Evolutionary conservation across 179 eudicot genomes (phyloP).

Genomic region (Silene noctiflora): DNA sequence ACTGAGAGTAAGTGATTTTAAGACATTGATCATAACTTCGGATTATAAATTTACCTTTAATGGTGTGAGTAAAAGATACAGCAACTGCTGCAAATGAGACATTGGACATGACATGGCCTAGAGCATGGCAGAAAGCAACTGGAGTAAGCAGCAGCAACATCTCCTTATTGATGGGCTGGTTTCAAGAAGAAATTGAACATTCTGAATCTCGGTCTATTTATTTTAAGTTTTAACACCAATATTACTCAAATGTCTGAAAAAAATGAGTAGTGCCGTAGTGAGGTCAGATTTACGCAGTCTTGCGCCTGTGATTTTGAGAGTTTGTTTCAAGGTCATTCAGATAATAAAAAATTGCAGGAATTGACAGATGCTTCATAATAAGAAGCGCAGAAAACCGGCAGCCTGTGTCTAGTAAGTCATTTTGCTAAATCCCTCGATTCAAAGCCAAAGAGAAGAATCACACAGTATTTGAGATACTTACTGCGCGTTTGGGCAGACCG

Average conservation of each 20-base stretch:
- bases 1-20: neutral
- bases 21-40: neutral
- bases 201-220: too few relatives aligned
- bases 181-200: neutral
- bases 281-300: too few relatives aligned
- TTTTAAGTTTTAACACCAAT: too few relatives aligned
- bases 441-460: neutral
- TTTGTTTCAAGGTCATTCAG: too few relatives aligned
- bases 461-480: constrained; percentile 32
- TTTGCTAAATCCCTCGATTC: too few relatives aligned
- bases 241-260: too few relatives aligned
- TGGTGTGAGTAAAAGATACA: constrained; percentile 31
- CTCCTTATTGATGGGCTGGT: constrained; percentile 25
- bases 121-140: constrained; percentile 26
- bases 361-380: too few relatives aligned
- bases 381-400: too few relatives aligned
- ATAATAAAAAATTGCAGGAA: too few relatives aligned
- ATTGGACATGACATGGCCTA: constrained; percentile 28
- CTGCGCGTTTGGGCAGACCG: constrained; percentile 85
- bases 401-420: too few relatives aligned
- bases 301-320: too few relatives aligned
- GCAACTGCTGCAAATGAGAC: constrained; percentile 32
- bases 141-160: constrained; percentile 22
- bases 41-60: constrained; percentile 17
- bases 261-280: too few relatives aligned